These are phyloP conservation scores for Carpinus viminea DNA, from an alignment of 306 rosid species.

Conservation along the genomic window DNA sequence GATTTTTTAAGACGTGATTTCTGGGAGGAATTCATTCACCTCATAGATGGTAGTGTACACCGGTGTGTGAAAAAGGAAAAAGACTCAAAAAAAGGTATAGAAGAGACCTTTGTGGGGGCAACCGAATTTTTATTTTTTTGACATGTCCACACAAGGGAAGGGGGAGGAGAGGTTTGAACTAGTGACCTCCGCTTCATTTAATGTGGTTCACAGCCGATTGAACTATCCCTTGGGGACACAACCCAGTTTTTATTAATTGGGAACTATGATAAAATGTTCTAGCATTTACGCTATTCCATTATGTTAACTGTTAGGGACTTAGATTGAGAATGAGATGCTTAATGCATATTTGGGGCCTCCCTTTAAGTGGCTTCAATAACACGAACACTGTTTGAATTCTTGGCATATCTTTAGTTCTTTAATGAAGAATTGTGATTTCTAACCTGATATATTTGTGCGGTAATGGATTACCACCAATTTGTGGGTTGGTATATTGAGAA, in stretches of 20 bases:
- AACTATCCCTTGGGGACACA: too few species aligned
- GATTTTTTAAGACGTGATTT: background rate
- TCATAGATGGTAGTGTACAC: background rate
- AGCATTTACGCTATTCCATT: background rate
- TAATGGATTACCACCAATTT: background rate
- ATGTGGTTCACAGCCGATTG: too few species aligned
- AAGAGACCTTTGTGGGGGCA: background rate
- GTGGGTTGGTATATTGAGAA: background rate
- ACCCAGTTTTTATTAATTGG: background rate
- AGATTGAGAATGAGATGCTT: background rate
- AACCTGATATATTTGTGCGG: background rate
- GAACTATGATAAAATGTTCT: background rate
- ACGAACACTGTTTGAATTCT: background rate
- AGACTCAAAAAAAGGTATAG: background rate
- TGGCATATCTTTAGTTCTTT: background rate
- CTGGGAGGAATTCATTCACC: background rate
- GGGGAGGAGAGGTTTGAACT: too few species aligned
- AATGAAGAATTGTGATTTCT: background rate
- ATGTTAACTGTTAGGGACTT: background rate
- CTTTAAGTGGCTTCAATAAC: background rate
- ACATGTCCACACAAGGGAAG: too few species aligned
- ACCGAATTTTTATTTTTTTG: background rate
- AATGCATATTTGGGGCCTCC: background rate
- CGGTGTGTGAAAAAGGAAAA: background rate
- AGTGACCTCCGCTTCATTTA: too few species aligned